Conservation (phyloP, 192 early-diverging fungal species). For the Thamnidium elegans region DNA sequence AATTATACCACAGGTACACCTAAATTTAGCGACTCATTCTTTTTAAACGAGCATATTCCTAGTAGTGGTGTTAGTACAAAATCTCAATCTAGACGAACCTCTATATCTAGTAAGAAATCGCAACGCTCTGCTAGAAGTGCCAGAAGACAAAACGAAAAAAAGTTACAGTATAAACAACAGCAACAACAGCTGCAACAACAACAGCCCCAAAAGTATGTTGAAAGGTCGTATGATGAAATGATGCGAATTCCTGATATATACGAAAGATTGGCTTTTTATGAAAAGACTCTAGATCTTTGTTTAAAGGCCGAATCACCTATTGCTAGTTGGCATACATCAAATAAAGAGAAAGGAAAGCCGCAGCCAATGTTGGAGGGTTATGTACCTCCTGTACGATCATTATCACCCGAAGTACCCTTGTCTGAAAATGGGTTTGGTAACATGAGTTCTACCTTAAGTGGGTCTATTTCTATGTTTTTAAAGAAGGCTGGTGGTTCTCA, state of each 20-base stretch:
- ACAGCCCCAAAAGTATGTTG: background rate
- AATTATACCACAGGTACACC: background rate
- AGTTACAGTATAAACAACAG: background rate
- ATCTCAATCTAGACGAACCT: background rate
- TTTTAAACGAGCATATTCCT: background rate
- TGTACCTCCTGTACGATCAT: background rate
- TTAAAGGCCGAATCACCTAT: constrained; percentile 15
- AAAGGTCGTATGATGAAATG: constrained; percentile 29
- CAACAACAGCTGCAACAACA: background rate
- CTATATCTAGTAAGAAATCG: constrained; percentile 18
- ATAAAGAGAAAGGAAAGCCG: constrained; percentile 13
- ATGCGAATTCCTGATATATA: constrained; percentile 27
- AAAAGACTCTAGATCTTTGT: constrained; percentile 24
- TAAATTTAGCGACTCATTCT: background rate
- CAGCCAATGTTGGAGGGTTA: constrained; percentile 9
- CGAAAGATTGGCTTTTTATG: constrained; percentile 27
- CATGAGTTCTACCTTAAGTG: constrained; percentile 14
- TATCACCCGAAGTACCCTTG: background rate
- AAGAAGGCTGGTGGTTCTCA: constrained; percentile 16
- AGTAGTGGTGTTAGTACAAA: background rate
- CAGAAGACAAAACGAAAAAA: background rate
- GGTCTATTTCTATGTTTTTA: constrained; percentile 19
- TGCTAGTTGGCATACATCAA: constrained; percentile 7
- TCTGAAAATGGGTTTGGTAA: background rate
- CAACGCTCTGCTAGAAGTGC: background rate